Evolutionary conservation across 257 asterid genomes (phyloP).

Genomic region (Solanum piurae): DNA sequence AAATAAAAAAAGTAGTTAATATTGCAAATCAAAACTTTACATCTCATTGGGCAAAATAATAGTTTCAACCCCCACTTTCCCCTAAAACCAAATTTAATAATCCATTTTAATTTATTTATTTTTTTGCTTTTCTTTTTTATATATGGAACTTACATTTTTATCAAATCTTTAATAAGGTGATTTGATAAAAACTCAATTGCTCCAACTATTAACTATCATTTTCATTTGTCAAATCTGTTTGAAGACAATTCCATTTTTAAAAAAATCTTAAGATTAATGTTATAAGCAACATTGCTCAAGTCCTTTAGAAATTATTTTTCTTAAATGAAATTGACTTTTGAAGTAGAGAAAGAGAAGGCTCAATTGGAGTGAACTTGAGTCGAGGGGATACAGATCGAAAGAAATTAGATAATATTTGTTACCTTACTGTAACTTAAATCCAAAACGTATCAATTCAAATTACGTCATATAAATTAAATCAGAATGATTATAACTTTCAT

Average conservation of each 20-base stretch:
- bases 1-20: not conserved
- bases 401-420: not conserved
- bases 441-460: not conserved
- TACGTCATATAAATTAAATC: not conserved
- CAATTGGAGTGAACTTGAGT: not conserved
- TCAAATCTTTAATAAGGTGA: not conserved
- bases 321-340: not conserved
- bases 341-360: not conserved
- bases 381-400: not conserved
- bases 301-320: not conserved
- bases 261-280: no score
- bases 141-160: not conserved
- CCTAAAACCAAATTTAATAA: not conserved
- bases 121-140: not conserved
- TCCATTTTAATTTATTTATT: not conserved
- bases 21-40: not conserved
- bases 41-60: not conserved
- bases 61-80: not conserved
- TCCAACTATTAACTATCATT: not conserved
- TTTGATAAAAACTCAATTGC: not conserved
- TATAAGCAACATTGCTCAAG: not conserved
- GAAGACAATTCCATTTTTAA: not conserved
- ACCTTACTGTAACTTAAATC: accelerated
- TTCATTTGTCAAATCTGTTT: not conserved
- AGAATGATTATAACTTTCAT: not conserved